Evolutionary conservation across 192 early-diverging fungal genomes (phyloP).

Genomic region (Backusella tarrabulga): DNA sequence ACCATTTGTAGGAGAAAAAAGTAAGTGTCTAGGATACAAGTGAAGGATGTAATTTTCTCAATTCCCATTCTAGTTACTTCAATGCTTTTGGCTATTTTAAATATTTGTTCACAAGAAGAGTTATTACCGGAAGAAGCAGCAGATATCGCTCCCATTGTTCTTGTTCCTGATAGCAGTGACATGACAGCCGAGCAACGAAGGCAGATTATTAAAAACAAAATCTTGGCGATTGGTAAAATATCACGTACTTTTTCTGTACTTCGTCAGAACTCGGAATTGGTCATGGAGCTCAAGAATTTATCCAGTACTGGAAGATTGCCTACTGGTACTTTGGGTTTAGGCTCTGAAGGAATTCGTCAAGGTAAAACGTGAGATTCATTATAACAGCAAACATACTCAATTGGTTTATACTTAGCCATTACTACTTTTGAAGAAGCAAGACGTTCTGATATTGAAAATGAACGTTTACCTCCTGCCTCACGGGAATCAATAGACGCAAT

Average conservation of each 20-base stretch:
- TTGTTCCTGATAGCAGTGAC: constrained; percentile 1
- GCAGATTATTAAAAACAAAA: constrained; percentile 79
- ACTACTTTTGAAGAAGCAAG: constrained; percentile 91
- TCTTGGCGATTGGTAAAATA: constrained; percentile 89
- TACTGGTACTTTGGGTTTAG: constrained; percentile 79
- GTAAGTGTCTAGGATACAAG: constrained; percentile 35
- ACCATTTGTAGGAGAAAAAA: constrained; percentile 98
- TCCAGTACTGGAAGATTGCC: constrained; percentile 81
- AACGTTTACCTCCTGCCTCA: constrained; percentile 81
- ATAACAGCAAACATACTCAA: too few relatives aligned
- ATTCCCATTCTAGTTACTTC: constrained; percentile 69
- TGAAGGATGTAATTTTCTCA: background rate
- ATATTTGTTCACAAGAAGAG: constrained; percentile 95
- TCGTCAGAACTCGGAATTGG: constrained; percentile 85
- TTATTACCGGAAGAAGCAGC: constrained; percentile 57
- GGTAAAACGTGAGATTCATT: constrained; percentile 40
- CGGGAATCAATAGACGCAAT: constrained; percentile 41
- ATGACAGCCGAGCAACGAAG: constrained; percentile 61
- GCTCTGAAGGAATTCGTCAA: constrained; percentile 87
- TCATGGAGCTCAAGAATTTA: constrained; percentile 89
- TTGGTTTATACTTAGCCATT: constrained; percentile 56
- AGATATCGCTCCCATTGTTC: background rate
- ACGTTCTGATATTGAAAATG: constrained; percentile 88
- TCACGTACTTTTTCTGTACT: constrained; percentile 86
- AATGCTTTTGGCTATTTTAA: constrained; percentile 92